A percentile compares a stretch with the other conserved stretches of the same genome.
These are phyloP conservation scores for Didymella keratinophila DNA, from an alignment of 2,329 filamentous ascomycete genomes.

Conservation along the genomic window DNA sequence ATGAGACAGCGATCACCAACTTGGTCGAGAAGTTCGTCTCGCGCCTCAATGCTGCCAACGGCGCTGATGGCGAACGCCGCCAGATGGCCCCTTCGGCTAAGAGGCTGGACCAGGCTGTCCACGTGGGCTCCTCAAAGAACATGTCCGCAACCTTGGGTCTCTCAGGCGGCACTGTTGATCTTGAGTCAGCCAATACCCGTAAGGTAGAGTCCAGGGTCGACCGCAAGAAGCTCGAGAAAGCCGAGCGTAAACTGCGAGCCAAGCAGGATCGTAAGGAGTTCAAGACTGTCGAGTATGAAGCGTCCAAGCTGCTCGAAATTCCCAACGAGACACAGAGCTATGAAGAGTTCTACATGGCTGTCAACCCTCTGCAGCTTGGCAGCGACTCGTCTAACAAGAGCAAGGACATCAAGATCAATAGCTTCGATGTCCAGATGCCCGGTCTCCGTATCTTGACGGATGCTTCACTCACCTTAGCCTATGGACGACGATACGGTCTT, in stretches of 20 bases:
- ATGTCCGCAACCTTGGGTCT: conserved; percentile 95
- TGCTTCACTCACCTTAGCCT: conserved; percentile 87
- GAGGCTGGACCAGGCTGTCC: conserved; percentile 91
- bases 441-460: conserved; percentile 89
- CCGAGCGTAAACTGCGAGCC: conserved; percentile 94
- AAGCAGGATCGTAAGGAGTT: conserved; percentile 99
- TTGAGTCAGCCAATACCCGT: conserved; percentile 89
- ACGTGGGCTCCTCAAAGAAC: conserved; percentile 91
- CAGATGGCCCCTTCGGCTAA: conserved; percentile 79
- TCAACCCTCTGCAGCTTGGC: conserved; percentile 93
- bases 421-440: conserved; percentile 91
- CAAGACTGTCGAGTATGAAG: conserved; percentile 98
- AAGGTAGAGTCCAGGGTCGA: conserved; percentile 99
- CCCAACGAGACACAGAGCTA: conserved; percentile 87
- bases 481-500: conserved; percentile 92
- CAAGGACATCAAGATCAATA: conserved; percentile 98
- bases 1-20: conserved; percentile 79
- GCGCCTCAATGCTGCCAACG: conserved; percentile 78
- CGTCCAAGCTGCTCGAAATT: conserved; percentile 85
- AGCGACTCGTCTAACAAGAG: conserved; percentile 76
- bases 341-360: conserved; percentile 99
- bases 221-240: conserved; percentile 98
- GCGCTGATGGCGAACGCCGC: conserved; percentile 68
- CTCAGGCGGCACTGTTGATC: conserved; percentile 81
- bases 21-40: conserved; percentile 91